A percentile compares a stretch with the other conserved stretches of the same genome.
These are phyloP conservation scores for Pseudofabraea citricarpa DNA, from an alignment of 2,329 filamentous ascomycete genomes.

Conservation along the genomic window DNA sequence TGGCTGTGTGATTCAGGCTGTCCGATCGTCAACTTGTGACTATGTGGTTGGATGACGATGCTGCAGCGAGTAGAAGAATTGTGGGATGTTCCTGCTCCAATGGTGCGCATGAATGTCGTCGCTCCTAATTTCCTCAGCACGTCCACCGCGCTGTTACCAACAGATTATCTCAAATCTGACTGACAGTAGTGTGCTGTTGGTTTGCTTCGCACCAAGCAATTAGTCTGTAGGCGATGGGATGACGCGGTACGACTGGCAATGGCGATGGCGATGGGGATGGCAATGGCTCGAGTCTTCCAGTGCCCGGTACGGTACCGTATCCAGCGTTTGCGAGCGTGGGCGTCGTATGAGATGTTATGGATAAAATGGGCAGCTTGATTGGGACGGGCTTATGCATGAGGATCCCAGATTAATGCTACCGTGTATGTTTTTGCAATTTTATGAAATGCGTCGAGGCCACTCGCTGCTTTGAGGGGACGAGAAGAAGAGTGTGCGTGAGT, in stretches of 20 bases:
- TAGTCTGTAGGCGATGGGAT: slow-evolving; percentile 7
- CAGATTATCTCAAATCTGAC: too few relatives aligned
- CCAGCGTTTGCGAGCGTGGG: too few relatives aligned
- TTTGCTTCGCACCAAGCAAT: too few relatives aligned
- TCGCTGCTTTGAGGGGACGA: too few relatives aligned
- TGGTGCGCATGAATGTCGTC: slow-evolving; percentile 1
- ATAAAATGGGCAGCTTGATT: not conserved
- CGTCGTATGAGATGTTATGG: not conserved
- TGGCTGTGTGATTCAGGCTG: not conserved
- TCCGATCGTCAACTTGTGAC: not conserved
- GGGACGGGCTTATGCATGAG: slow-evolving; percentile 23
- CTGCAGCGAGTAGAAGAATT: not conserved
- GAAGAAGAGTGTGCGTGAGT: too few relatives aligned
- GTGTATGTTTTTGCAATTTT: too few relatives aligned
- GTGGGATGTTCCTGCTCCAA: not conserved
- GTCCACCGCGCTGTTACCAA: not conserved
- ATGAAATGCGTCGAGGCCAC: too few relatives aligned
- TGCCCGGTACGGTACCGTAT: too few relatives aligned
- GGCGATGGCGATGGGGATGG: not conserved
- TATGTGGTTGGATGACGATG: not conserved
- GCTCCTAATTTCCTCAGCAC: slow-evolving; percentile 1
- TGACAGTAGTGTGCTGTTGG: too few relatives aligned
- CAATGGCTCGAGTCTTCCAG: too few relatives aligned
- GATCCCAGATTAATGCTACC: slow-evolving; percentile 10
- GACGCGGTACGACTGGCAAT: slow-evolving; percentile 7